Conservation (phyloP, 345 rosid genomes). For the Sonneratia alba region DNA sequence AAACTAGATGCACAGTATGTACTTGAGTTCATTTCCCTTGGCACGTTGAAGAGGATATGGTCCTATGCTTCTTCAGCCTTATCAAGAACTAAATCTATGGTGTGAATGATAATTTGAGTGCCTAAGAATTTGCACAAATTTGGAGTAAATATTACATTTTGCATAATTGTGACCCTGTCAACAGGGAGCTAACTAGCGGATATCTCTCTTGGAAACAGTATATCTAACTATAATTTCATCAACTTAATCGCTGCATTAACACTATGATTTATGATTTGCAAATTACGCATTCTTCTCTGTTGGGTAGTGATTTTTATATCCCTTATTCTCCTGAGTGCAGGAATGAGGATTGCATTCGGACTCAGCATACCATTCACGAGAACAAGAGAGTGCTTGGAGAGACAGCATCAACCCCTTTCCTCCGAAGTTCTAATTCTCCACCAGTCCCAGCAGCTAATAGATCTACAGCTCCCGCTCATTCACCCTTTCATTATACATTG, state of each 20-base stretch:
- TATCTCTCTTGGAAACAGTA: no score
- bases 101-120: no score
- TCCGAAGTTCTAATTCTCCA: neutral
- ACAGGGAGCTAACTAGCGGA: no score
- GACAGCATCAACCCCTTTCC: neutral
- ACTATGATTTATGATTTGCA: neutral
- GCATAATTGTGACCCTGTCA: no score
- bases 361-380: neutral
- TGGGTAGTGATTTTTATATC: neutral
- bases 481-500: neutral
- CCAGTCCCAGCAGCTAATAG: conserved; percentile 3
- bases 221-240: neutral
- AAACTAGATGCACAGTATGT: conserved; percentile 18
- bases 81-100: neutral
- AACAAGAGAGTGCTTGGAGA: neutral
- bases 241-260: neutral
- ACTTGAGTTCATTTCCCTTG: neutral
- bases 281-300: neutral
- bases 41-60: neutral
- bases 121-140: no score
- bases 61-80: neutral
- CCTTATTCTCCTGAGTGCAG: neutral
- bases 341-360: neutral
- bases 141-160: no score
- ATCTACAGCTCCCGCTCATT: conserved; percentile 18